phyloP scores from a whole-genome alignment of 1,284 basidiomycete species.

The Leccinum angustisporum region DNA sequence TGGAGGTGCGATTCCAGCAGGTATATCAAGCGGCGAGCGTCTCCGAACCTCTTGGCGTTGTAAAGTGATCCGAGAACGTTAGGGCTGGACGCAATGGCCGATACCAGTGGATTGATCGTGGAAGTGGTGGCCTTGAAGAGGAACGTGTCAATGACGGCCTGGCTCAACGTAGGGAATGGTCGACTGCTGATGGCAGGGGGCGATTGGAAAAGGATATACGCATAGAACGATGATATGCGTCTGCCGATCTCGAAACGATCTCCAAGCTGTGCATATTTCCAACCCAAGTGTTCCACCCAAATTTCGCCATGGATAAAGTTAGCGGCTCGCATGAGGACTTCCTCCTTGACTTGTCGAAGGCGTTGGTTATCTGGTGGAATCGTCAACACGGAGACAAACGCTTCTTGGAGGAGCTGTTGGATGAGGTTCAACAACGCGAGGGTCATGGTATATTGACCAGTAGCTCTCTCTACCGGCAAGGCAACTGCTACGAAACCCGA shows the following conservation, averaged over 20 bases:
- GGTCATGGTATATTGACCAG: slow-evolving; percentile 80
- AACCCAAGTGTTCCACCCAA: slow-evolving; percentile 80
- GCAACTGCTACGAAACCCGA: slow-evolving; percentile 62
- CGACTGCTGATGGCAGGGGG: slow-evolving; percentile 51
- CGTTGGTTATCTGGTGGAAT: slow-evolving; percentile 56
- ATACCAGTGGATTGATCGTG: slow-evolving; percentile 73
- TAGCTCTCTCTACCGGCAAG: slow-evolving; percentile 67
- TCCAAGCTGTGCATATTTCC: slow-evolving; percentile 77
- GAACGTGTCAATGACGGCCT: slow-evolving; percentile 64
- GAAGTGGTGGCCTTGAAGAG: slow-evolving; percentile 71
- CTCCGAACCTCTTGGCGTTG: slow-evolving; percentile 61
- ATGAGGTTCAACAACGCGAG: slow-evolving; percentile 75
- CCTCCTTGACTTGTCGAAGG: slow-evolving; percentile 73
- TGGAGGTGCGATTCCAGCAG: slow-evolving; percentile 67
- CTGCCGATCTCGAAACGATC: slow-evolving; percentile 81
- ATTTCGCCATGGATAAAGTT: slow-evolving; percentile 81
- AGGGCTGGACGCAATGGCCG: slow-evolving; percentile 61
- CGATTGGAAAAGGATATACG: slow-evolving; percentile 63
- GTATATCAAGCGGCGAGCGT: slow-evolving; percentile 66
- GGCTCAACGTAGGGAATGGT: slow-evolving; percentile 59
- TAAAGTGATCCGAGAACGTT: slow-evolving; percentile 61
- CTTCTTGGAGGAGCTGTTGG: slow-evolving; percentile 73
- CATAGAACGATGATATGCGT: slow-evolving; percentile 65
- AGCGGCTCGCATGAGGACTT: slow-evolving; percentile 75
- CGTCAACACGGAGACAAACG: slow-evolving; percentile 54